These are phyloP conservation scores for Leishmania arabica DNA, from an alignment of 208 protist genomes.

Conservation along the genomic window DNA sequence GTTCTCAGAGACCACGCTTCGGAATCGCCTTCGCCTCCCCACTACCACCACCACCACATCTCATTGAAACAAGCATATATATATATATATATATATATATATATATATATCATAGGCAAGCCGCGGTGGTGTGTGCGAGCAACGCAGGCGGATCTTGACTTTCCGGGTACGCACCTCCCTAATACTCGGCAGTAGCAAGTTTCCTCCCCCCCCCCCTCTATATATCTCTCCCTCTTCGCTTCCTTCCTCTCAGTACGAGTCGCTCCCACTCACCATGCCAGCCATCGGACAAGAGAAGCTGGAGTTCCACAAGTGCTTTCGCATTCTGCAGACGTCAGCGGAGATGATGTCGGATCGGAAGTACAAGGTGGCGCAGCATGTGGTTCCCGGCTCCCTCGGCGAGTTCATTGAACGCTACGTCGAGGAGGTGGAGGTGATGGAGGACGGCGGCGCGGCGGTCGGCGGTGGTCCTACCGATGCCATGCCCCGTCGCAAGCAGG, in stretches of 20 bases:
- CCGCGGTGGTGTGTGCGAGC: background rate
- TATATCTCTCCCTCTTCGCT: background rate
- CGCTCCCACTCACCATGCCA: conserved; percentile 31
- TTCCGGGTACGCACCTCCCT: background rate
- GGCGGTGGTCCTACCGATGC: conserved; percentile 1
- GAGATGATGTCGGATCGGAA: conserved; percentile 89
- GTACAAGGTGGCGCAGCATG: conserved; percentile 61
- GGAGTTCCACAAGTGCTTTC: conserved; percentile 76
- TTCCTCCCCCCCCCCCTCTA: background rate
- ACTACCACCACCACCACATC: background rate
- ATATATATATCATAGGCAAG: background rate
- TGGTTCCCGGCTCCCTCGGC: conserved; percentile 54
- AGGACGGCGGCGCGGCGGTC: conserved; percentile 1
- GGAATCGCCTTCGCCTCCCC: background rate
- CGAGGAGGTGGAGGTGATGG: conserved; percentile 23
- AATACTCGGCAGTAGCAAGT: background rate
- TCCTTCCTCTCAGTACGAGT: background rate
- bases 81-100: too few relatives aligned
- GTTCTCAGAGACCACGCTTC: background rate
- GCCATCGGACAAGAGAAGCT: conserved; percentile 78
- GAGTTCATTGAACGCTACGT: conserved; percentile 78
- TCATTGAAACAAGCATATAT: background rate
- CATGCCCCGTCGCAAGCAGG: conserved; percentile 13
- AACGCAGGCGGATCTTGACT: background rate
- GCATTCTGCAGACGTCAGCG: conserved; percentile 74